phyloP scores from a whole-genome alignment of 2,329 filamentous ascomycete genomes.

The Diatrype stigma region DNA sequence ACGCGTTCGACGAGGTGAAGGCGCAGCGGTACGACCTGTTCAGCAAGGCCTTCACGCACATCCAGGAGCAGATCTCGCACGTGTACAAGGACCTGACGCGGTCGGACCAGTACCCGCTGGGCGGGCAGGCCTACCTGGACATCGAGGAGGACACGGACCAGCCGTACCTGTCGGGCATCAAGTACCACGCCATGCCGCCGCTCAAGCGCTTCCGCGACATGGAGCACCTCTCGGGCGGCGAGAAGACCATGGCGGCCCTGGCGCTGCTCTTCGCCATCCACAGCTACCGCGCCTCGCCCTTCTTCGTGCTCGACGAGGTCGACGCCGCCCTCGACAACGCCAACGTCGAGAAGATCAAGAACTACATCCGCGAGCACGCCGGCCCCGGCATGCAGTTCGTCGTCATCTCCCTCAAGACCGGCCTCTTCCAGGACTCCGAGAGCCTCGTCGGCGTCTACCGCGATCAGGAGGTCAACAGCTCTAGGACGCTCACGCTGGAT shows the following conservation, averaged over 20 bases:
- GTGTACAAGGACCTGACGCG: conserved; percentile 96
- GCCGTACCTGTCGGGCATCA: conserved; percentile 91
- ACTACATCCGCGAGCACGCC: conserved; percentile 91
- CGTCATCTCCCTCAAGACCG: conserved; percentile 93
- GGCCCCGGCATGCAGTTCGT: conserved; percentile 99
- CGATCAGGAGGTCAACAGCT: conserved; percentile 91
- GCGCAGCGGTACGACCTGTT: conserved; percentile 83
- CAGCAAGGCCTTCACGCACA: conserved; percentile 92
- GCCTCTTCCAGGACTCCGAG: conserved; percentile 94
- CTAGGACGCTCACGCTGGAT: conserved; percentile 87
- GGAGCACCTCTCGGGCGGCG: conserved; percentile 94
- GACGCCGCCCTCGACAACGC: conserved; percentile 98
- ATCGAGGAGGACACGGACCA: conserved; percentile 93
- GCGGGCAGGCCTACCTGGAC: conserved; percentile 83
- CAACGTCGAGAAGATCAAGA: conserved; percentile 92
- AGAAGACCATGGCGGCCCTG: conserved; percentile 97
- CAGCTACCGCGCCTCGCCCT: conserved; percentile 90
- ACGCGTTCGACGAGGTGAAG: conserved; percentile 80
- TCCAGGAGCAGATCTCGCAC: conserved; percentile 86
- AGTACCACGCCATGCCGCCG: conserved; percentile 98
- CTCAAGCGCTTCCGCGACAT: conserved; percentile 98
- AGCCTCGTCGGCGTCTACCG: conserved; percentile 92
- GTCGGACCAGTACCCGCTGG: conserved; percentile 86
- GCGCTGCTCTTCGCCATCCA: conserved; percentile 97
- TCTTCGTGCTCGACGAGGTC: conserved; percentile 97